Evolutionary conservation across 169 alveolate genomes (phyloP).

Genomic region (Toxoplasma gondii): DNA sequence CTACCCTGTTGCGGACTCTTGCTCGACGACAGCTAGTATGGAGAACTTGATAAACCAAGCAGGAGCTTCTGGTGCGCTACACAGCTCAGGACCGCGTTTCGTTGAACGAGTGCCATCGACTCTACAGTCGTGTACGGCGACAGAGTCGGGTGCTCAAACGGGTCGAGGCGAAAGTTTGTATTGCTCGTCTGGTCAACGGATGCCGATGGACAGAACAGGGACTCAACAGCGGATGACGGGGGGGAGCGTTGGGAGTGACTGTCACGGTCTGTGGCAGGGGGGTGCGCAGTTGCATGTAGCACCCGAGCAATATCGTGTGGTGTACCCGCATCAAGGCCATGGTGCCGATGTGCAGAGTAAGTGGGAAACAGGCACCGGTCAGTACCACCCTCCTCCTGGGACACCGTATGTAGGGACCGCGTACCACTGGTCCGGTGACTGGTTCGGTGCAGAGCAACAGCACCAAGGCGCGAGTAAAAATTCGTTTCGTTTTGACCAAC

Average conservation of each 20-base stretch:
- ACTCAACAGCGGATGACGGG: background rate
- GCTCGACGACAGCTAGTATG: constrained; percentile 11
- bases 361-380: constrained; percentile 8
- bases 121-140: background rate
- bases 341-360: background rate
- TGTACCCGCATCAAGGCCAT: background rate
- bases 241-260: background rate
- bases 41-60: constrained; percentile 21
- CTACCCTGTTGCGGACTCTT: background rate
- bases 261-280: background rate
- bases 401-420: background rate
- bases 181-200: background rate
- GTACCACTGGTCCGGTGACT: constrained; percentile 22
- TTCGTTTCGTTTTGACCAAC: background rate
- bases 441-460: constrained; percentile 27
- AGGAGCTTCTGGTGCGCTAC: background rate
- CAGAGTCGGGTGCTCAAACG: background rate
- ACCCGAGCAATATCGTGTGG: constrained; percentile 11
- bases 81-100: background rate
- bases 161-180: background rate
- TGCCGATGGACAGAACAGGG: background rate
- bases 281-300: background rate
- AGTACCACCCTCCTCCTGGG: constrained; percentile 3
- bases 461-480: background rate
- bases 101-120: background rate